phyloP scores from a whole-genome alignment of 75 land plant species.

The Pinus albicaulis region DNA sequence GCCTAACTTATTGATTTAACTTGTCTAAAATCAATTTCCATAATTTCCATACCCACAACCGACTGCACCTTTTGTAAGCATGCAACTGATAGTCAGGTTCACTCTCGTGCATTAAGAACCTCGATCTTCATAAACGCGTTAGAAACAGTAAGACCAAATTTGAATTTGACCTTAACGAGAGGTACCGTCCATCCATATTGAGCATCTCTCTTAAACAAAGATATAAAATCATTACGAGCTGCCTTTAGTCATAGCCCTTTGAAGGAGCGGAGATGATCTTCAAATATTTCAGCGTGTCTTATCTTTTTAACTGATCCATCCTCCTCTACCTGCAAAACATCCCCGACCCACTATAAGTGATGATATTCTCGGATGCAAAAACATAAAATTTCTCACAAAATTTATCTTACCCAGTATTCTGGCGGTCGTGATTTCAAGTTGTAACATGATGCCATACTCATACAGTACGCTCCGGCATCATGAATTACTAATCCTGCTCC shows the following conservation, averaged over 20 bases:
- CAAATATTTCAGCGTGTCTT: slow-evolving; percentile 82
- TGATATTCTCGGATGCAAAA: background rate
- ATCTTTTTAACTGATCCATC: slow-evolving; percentile 73
- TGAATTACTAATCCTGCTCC: slow-evolving; percentile 94
- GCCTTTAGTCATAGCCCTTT: slow-evolving; percentile 56
- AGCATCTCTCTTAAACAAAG: no score
- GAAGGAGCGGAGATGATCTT: slow-evolving; percentile 83
- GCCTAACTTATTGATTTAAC: no score
- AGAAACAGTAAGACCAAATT: no score
- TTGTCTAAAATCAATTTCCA: no score
- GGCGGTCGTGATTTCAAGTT: slow-evolving; percentile 97
- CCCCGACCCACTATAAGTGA: background rate
- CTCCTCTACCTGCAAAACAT: slow-evolving; percentile 46
- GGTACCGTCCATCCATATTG: no score
- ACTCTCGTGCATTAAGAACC: no score
- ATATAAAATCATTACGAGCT: no score
- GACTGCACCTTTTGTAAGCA: no score
- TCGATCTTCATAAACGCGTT: no score
- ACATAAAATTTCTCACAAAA: background rate
- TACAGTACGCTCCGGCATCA: slow-evolving; percentile 99
- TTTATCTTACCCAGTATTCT: slow-evolving; percentile 87
- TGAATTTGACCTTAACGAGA: no score
- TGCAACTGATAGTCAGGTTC: no score
- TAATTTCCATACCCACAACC: no score
- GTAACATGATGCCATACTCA: slow-evolving; percentile 99